Percentiles rank a stretch among this genome's conserved stretches.
These are phyloP conservation scores for Gossypium longicalyx DNA, from an alignment of 345 rosid genomes.

Conservation along the genomic window DNA sequence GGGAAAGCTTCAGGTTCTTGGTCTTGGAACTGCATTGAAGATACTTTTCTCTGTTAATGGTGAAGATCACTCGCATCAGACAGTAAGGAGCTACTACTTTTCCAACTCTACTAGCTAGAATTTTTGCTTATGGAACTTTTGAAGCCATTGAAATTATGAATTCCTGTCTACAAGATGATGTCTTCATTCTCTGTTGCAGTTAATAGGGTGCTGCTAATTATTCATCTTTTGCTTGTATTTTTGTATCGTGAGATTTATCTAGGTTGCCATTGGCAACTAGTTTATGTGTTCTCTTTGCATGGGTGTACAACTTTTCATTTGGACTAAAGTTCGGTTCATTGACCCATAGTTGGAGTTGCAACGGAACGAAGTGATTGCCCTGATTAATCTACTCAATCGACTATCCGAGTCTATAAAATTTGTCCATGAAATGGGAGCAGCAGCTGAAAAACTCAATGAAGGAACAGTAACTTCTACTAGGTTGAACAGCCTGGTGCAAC, in stretches of 20 bases:
- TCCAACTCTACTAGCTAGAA: not conserved
- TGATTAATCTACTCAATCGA: conserved; percentile 21
- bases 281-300: too few species aligned
- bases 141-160: not conserved
- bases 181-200: not conserved
- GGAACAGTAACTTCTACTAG: conserved; percentile 5
- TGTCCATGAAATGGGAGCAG: conserved; percentile 19
- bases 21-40: conserved; percentile 88
- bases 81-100: conserved; percentile 38
- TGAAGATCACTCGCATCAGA: conserved; percentile 37
- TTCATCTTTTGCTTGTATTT: not conserved
- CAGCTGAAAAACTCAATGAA: not conserved
- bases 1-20: conserved; percentile 99
- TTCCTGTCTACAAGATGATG: not conserved
- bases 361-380: conserved; percentile 21
- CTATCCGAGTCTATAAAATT: conserved; percentile 16
- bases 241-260: not conserved
- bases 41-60: conserved; percentile 84
- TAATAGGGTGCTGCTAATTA: not conserved
- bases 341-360: conserved; percentile 19
- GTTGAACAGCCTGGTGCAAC: not conserved
- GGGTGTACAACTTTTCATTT: not conserved
- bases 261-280: not conserved
- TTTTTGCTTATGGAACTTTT: not conserved
- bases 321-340: not conserved